Base-by-base conservation (phyloP, 352 stramenopile genomes). In the Phytophthora hybrid region DNA sequence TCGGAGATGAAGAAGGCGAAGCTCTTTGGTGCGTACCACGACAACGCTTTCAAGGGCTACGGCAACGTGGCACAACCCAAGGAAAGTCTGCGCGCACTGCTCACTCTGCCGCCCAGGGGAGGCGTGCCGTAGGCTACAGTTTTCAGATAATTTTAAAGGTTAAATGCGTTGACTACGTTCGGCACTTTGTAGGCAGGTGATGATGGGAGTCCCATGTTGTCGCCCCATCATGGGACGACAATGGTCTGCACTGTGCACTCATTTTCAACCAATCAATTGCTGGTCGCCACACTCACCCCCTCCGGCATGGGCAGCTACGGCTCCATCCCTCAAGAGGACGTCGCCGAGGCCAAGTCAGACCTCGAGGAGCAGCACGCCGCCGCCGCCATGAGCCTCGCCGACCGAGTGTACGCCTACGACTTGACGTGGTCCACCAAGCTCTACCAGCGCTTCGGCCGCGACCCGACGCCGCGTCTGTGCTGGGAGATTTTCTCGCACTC, bases 401-500 rank as follows among this genome's bases (percentile, higher is more conserved):
- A 94, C 23, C 76, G 76, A 23, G 59, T 94, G 31, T 93, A 93
- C 71, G 77, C 84, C 37, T 88, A 92, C 77, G 89, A 95, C 78
- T 76, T 95, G 65, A 89, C 79, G 74, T 78, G 84, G 76, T 88
- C 85, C 66, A 88, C 86, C 73, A 81, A 87, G 57, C 59, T 89
- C 29, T 93, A 91, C 80, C 85, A 90, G 59, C 79, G 80, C 56
- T 93, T 90, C 63, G 86, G 85, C 2, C 80, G 80, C 47, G 69
- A 81, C 59, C 71, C 74, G 26, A 80, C 59, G 23, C 63, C 70
- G 53, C 82, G 85, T 8, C 64, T 90, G n/a, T 79, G 85, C 52
- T 92, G 86, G 86, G 89, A 96, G 66, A 69, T 92, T 63, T 84
- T 95, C 77, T 94, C 85, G 52, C 85, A 94, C 69, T 90, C 89